phyloP scores from a whole-genome alignment of 768 basidiomycete species.

The Termitomyces eurrhizus region DNA sequence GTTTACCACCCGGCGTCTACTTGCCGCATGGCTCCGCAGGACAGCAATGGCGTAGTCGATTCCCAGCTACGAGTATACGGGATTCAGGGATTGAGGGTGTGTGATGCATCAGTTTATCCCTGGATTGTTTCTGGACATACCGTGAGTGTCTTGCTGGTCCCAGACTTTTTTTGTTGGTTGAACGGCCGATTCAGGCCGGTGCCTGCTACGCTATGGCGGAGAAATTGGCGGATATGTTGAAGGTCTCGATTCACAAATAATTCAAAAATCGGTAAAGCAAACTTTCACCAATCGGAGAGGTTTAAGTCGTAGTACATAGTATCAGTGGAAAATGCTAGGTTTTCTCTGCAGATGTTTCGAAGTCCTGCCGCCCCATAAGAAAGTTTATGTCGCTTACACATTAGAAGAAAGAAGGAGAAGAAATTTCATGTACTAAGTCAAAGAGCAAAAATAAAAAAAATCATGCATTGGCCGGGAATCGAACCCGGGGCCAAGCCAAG shows the following conservation, averaged over 20 bases:
- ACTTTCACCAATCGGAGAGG: no score
- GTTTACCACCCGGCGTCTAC: slow-evolving; percentile 43
- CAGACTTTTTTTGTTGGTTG: neutral
- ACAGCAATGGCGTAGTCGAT: slow-evolving; percentile 41
- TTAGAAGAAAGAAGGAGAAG: no score
- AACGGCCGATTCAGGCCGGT: slow-evolving; percentile 5
- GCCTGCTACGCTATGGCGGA: slow-evolving; percentile 16
- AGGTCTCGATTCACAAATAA: slow-evolving; percentile 2
- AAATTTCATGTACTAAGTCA: no score
- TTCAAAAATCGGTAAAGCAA: neutral
- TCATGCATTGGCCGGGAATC: slow-evolving; percentile 47
- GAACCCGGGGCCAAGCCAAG: slow-evolving; percentile 49
- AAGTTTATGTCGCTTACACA: no score
- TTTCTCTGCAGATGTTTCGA: no score
- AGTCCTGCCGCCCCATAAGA: no score
- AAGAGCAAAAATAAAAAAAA: neutral
- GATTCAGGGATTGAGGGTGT: slow-evolving; percentile 37
- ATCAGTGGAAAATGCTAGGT: neutral
- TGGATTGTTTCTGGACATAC: slow-evolving; percentile 39
- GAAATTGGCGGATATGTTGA: slow-evolving; percentile 15
- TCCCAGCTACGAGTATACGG: slow-evolving; percentile 40
- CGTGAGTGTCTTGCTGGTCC: slow-evolving; percentile 16
- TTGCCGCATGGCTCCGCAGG: slow-evolving; percentile 40
- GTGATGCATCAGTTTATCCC: slow-evolving; percentile 39
- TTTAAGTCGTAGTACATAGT: neutral